Base-by-base conservation (phyloP, 192 early-diverging fungal genomes). In the Cetraspora pellucida region DNA sequence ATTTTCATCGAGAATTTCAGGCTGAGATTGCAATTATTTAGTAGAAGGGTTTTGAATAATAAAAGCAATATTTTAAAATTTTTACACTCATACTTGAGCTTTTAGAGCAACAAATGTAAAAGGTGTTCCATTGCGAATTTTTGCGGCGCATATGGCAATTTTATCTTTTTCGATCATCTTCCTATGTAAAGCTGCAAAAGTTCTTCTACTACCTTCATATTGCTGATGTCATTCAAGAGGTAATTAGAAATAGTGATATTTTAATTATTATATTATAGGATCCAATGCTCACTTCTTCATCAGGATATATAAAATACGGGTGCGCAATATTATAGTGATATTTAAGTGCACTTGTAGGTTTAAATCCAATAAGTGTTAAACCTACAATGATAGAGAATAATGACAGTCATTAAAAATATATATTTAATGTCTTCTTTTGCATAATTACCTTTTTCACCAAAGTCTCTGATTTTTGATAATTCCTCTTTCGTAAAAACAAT, bases 401-500 rank as follows among this genome's bases (percentile, higher is more conserved):
- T 17, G 2, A 11, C 6, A 63, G 28, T n/a, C 27, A 75, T 43
- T 89, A 31, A 66, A 55, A 49, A 17, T 28, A 72, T 21, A 47
- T 73, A 2, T 10, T 66, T 10, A n/a, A 27, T 23, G 43, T 45
- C 5, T 19, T 19, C 13, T 28, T 23, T 54, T 73, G 25, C 25
- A n/a, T 54, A 25, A 61, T 63, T 88, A 87, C 91, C 84, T 27
- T 87, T 90, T 17, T 90, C 87, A 7, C 88, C 87, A 75, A 93
- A 84, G 9, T 82, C 81, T 67, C 87, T 87, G n/a, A 95, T 86
- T 52, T 85, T 69, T 0, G 77, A 67, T 14, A 91, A 57, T 50
- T 95, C 94, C 1, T 91, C 89, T 64, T 89, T 91, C 0, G 91
- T 88, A 69, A 95, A 95, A 8, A 93, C 81, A 28, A 87, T 82